Conservation (phyloP, 257 asterid genomes). For the Gentiana dahurica region DNA sequence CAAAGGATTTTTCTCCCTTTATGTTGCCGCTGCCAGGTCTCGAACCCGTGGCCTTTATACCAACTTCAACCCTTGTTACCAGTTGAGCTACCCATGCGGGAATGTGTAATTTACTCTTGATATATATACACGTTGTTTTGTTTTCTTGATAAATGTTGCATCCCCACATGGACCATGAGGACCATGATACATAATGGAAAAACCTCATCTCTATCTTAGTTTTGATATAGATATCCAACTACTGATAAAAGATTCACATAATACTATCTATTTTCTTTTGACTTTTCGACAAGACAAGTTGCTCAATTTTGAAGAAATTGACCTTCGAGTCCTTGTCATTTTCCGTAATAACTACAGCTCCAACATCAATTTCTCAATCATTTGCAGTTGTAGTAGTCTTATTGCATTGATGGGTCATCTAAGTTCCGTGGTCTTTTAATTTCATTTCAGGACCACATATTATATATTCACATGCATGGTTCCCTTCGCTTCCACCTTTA, state of each 20-base stretch:
- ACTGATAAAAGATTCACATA: not conserved
- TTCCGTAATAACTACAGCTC: conserved; percentile 1
- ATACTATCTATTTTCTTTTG: not conserved
- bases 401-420: conserved; percentile 7
- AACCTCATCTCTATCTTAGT: conserved; percentile 5
- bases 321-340: not conserved
- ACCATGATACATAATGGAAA: not conserved
- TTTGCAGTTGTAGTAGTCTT: conserved; percentile 1
- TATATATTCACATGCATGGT: conserved; percentile 13
- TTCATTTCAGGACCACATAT: conserved; percentile 8
- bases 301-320: conserved; percentile 3
- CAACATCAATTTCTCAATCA: conserved; percentile 5
- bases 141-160: not conserved
- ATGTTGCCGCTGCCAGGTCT: no score
- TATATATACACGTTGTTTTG: no score
- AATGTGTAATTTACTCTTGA: no score
- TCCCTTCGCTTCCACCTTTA: conserved; percentile 2
- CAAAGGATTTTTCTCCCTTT: no score
- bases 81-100: no score
- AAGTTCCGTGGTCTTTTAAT: not conserved
- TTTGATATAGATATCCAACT: conserved; percentile 2
- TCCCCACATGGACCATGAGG: conserved; percentile 7
- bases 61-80: no score
- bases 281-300: not conserved
- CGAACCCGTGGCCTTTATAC: no score